A percentile compares a stretch with the other conserved stretches of the same genome.
Evolutionary conservation across 768 basidiomycete genomes (phyloP).

Genomic region (Sporobolomyces roseus): DNA sequence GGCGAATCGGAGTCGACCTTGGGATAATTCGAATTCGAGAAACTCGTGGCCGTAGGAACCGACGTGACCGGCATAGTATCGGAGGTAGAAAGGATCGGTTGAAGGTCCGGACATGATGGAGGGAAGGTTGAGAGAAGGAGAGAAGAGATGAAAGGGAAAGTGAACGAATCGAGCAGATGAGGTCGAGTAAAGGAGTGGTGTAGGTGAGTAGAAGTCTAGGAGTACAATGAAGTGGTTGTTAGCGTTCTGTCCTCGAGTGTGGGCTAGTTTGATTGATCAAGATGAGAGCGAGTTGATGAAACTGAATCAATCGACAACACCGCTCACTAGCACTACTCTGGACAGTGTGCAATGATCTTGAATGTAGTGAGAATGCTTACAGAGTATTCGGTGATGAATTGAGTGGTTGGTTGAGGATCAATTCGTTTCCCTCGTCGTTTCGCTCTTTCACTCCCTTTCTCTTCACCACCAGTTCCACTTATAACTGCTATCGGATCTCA

Average conservation of each 20-base stretch:
- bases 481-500: too few relatives aligned
- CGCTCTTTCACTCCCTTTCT: not conserved
- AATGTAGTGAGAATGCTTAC: too few relatives aligned
- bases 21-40: slow-evolving; percentile 93
- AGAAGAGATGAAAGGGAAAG: not conserved
- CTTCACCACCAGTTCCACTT: not conserved
- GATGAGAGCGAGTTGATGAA: too few relatives aligned
- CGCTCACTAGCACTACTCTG: too few relatives aligned
- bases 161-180: not conserved
- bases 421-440: too few relatives aligned
- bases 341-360: too few relatives aligned
- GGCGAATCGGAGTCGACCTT: slow-evolving; percentile 92
- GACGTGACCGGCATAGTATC: slow-evolving; percentile 77
- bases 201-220: not conserved
- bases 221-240: too few relatives aligned
- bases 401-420: too few relatives aligned
- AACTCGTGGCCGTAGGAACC: slow-evolving; percentile 58
- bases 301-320: too few relatives aligned
- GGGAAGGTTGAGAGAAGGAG: not conserved
- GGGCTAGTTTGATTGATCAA: too few relatives aligned
- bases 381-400: too few relatives aligned
- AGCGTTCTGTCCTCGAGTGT: too few relatives aligned
- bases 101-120: slow-evolving; percentile 14
- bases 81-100: slow-evolving; percentile 42
- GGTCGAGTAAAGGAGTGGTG: not conserved